Base-by-base conservation (phyloP, 169 alveolate genomes). In the Babesia bovis region DNA sequence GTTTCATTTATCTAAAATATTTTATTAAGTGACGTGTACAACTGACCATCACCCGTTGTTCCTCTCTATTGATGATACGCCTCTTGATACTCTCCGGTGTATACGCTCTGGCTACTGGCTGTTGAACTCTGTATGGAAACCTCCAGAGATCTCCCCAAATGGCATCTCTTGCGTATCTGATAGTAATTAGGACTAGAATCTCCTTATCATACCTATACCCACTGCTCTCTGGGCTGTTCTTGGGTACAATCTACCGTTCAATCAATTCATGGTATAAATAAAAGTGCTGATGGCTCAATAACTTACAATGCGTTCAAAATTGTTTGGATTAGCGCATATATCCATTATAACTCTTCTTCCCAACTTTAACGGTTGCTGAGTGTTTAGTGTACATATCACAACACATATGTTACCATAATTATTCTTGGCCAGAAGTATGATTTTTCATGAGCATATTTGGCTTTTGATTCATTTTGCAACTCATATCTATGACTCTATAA, bases 101-200 rank as follows among this genome's bases (percentile, higher is more conserved):
- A 81, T 91, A 91, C 25, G 81, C 90, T 25, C 96, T 59, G 0
- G 95, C 97, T 30, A 92, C 92, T 0, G 96, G 95, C 4, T 95
- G 72, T 23, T 87, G 76, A 26, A 85, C 83, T 19, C 95, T 60
- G 57, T 89, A 85, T 13, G 94, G 90, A 69, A 89, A 93, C 23
- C 96, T 82, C 94, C 95, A 94, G 59, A 94, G 85, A 66, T 94
- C 97, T 12, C 97, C 97, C 97, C 97, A 94, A 70, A 91, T 82
- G 1, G 89, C 85, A 41, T 89, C 82, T 30, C 96, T 65, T 0
- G 95, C 94, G 30, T 35, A 56, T 56, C 41, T 74, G 53, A n/a
- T 15, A 56, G 57, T 38, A 26, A 15, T 4, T 47, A 12, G 25
- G 35, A 56, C 23, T 85, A 41, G 44, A n/a, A n/a, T 38, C 35